Evolutionary conservation across 108 stramenopile genomes (phyloP).

Genomic region (Stephanodiscus triporus): DNA sequence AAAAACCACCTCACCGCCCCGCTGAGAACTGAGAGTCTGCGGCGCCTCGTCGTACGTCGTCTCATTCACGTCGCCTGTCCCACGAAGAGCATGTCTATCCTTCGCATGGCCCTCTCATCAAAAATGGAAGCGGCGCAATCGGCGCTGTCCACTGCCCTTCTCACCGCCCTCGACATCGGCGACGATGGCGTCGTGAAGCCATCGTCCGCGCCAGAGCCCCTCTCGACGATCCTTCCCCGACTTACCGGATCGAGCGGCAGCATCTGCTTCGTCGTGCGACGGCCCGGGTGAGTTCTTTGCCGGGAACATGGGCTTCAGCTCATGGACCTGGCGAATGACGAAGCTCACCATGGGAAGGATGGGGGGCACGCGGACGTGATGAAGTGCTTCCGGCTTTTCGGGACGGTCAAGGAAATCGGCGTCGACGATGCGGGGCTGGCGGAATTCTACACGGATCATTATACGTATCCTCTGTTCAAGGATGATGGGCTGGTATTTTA

Average conservation of each 20-base stretch:
- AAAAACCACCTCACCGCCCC: too few relatives aligned
- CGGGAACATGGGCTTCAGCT: conserved; percentile 85
- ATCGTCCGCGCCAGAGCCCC: conserved; percentile 10
- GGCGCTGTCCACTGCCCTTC: conserved; percentile 17
- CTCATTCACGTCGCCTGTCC: too few relatives aligned
- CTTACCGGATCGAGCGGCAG: conserved; percentile 23
- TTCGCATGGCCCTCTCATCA: conserved; percentile 17
- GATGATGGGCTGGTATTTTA: conserved; percentile 72
- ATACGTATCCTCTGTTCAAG: conserved; percentile 64
- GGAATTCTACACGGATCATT: conserved; percentile 67
- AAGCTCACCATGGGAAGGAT: neutral
- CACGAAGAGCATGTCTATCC: neutral
- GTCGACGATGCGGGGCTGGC: conserved; percentile 78
- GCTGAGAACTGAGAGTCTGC: too few relatives aligned
- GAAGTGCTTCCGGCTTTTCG: conserved; percentile 61
- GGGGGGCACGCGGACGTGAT: conserved; percentile 26
- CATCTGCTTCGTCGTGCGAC: conserved; percentile 59
- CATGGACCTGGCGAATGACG: conserved; percentile 52
- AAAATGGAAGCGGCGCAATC: conserved; percentile 33
- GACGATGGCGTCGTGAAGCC: conserved; percentile 8
- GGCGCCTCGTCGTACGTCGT: too few relatives aligned
- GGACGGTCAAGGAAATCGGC: conserved; percentile 79
- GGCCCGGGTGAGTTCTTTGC: conserved; percentile 85
- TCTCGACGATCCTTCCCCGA: conserved; percentile 19
- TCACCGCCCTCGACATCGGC: conserved; percentile 18